Percentiles rank a stretch among this genome's conserved stretches.
These are phyloP conservation scores for Biancaea sappan DNA, from an alignment of 306 rosid genomes.

Conservation along the genomic window DNA sequence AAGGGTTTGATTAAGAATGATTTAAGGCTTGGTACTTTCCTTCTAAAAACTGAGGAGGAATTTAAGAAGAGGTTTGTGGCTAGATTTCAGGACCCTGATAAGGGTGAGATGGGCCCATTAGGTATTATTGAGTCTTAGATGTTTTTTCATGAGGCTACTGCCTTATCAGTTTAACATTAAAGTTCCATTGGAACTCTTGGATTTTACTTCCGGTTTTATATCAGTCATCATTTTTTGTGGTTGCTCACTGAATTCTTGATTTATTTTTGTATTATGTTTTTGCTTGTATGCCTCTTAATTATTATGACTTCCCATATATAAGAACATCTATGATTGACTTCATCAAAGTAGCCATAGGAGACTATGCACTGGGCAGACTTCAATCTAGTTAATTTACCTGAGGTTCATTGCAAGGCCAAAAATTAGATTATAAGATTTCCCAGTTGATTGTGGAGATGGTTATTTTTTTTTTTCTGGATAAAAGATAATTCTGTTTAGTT, in stretches of 20 bases:
- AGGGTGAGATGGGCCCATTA: background rate
- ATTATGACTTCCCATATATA: background rate
- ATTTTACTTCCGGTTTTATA: too few relatives aligned
- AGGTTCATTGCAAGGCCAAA: background rate
- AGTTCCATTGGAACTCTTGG: background rate
- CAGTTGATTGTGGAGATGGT: too few relatives aligned
- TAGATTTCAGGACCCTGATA: background rate
- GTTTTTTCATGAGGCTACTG: background rate
- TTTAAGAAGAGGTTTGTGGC: background rate
- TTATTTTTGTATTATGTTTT: background rate
- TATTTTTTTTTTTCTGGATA: too few relatives aligned
- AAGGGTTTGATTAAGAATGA: background rate
- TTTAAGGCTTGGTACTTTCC: background rate
- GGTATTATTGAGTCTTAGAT: background rate
- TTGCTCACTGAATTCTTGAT: too few relatives aligned
- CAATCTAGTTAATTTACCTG: too few relatives aligned
- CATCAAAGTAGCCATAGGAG: too few relatives aligned
- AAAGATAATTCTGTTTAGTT: too few relatives aligned
- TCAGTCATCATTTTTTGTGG: too few relatives aligned
- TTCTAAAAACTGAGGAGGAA: background rate
- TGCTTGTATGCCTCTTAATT: background rate
- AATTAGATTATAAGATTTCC: too few relatives aligned
- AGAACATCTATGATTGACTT: background rate
- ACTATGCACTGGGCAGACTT: too few relatives aligned
- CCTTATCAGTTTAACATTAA: background rate